Evolutionary conservation across 768 basidiomycete species (phyloP).

Genomic region (Fistulinella prunicolor): DNA sequence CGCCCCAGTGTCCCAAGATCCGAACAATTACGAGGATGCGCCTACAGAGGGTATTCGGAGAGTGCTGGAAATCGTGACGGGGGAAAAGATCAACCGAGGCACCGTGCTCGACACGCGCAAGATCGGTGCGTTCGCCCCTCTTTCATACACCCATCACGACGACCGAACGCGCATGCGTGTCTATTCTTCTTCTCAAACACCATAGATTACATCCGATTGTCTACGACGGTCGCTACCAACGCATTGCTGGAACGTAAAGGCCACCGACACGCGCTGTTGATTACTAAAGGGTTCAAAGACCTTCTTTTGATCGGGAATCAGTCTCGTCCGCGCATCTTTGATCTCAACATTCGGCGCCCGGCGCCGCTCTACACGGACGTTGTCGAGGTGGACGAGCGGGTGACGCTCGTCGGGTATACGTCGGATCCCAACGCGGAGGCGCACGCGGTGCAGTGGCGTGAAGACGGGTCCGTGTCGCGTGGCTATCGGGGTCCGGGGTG

Average conservation of each 20-base stretch:
- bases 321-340: conserved; percentile 91
- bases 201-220: conserved; percentile 84
- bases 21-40: conserved; percentile 84
- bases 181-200: too few species aligned
- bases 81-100: conserved; percentile 65
- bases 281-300: conserved; percentile 90
- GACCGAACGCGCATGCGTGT: too few species aligned
- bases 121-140: conserved; percentile 51
- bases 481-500: conserved; percentile 78
- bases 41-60: conserved; percentile 93
- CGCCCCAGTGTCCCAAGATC: conserved; percentile 79
- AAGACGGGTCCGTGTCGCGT: conserved; percentile 59
- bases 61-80: conserved; percentile 75
- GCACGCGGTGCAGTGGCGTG: conserved; percentile 74
- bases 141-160: neutral
- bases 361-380: conserved; percentile 70
- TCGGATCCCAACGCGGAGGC: conserved; percentile 81
- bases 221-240: conserved; percentile 95
- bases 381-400: conserved; percentile 79
- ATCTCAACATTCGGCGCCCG: conserved; percentile 82
- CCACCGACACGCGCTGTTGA: conserved; percentile 84
- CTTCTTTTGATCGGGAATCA: conserved; percentile 93
- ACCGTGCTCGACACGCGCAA: conserved; percentile 68
- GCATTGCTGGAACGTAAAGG: conserved; percentile 94
- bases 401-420: conserved; percentile 91